phyloP scores from a whole-genome alignment of 192 early-diverging fungal genomes.

The Entophlyctis helioformis region DNA sequence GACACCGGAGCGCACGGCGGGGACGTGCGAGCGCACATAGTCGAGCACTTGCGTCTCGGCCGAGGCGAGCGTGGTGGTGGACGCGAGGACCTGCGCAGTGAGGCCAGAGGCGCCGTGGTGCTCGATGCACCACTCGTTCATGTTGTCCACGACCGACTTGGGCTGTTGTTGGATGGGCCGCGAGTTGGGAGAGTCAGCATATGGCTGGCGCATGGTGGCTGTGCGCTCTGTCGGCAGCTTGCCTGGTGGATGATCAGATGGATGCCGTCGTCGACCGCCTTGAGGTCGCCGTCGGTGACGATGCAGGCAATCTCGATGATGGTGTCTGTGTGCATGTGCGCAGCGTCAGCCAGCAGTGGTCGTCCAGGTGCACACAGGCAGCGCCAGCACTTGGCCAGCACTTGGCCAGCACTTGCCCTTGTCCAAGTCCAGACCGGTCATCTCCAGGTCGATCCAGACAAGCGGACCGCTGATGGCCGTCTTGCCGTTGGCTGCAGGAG shows the following conservation, averaged over 20 bases:
- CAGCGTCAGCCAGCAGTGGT: background rate
- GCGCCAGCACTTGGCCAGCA: background rate
- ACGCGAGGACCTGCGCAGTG: constrained; percentile 57
- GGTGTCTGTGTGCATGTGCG: constrained; percentile 26
- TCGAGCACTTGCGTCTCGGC: constrained; percentile 62
- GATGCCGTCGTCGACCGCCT: constrained; percentile 53
- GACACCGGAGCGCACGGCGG: constrained; percentile 40
- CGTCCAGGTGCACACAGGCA: background rate
- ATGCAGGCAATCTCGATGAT: constrained; percentile 86
- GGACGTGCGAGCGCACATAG: constrained; percentile 65
- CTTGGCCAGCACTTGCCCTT: constrained; percentile 17
- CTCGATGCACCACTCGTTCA: constrained; percentile 82
- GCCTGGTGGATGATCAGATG: constrained; percentile 16
- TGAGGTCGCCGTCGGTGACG: constrained; percentile 79
- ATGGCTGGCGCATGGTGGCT: constrained; percentile 55
- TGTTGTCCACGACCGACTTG: constrained; percentile 62
- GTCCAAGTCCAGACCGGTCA: constrained; percentile 61
- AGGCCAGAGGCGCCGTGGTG: constrained; percentile 78
- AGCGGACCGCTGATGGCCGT: constrained; percentile 44
- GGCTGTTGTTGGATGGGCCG: no score
- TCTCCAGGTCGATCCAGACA: constrained; percentile 80
- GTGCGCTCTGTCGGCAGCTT: constrained; percentile 30
- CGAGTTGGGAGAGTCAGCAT: no score
- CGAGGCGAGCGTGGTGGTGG: constrained; percentile 46
- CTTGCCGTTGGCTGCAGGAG: no score